Percentiles rank a stretch among this genome's conserved stretches.
Conservation (phyloP, 202 grass and related monocot genomes). For the Elaeis oleifera region DNA sequence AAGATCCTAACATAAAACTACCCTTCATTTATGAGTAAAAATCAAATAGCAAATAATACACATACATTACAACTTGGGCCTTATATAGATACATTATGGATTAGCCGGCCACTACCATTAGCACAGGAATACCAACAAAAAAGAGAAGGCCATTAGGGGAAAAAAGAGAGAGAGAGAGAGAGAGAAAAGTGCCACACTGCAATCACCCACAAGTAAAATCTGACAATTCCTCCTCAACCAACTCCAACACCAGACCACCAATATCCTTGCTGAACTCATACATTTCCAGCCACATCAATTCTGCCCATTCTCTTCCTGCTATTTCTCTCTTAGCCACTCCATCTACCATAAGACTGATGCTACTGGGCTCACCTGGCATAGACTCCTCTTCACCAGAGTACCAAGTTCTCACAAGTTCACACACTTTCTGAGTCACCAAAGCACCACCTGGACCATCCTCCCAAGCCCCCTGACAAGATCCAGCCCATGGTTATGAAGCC, state of each 20-base stretch:
- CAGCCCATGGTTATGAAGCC: slow-evolving; percentile 35
- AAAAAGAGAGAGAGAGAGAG: slow-evolving; percentile 20
- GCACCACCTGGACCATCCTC: slow-evolving; percentile 25
- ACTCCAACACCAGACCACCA: slow-evolving; percentile 44
- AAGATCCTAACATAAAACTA: too few relatives aligned
- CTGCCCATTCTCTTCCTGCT: slow-evolving; percentile 12
- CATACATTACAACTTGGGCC: slow-evolving; percentile 30
- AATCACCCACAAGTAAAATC: slow-evolving; percentile 41
- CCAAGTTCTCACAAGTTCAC: slow-evolving; percentile 68
- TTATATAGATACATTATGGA: slow-evolving; percentile 35
- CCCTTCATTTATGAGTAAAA: slow-evolving; percentile 13
- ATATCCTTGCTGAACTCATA: slow-evolving; percentile 45
- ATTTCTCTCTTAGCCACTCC: slow-evolving; percentile 61
- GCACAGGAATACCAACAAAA: background rate
- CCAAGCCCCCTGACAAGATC: slow-evolving; percentile 1
- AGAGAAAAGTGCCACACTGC: slow-evolving; percentile 29
- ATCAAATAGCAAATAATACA: slow-evolving; percentile 3
- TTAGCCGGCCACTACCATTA: slow-evolving; percentile 32
- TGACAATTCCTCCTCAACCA: slow-evolving; percentile 48
- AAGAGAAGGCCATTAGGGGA: slow-evolving; percentile 8
- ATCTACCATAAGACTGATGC: slow-evolving; percentile 45
- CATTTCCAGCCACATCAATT: slow-evolving; percentile 32
- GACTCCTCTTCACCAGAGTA: slow-evolving; percentile 41
- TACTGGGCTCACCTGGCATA: slow-evolving; percentile 27
- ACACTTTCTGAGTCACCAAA: slow-evolving; percentile 46